Conservation (phyloP, 495 filamentous ascomycete species). For the Hypoxylon crocopeplum region DNA sequence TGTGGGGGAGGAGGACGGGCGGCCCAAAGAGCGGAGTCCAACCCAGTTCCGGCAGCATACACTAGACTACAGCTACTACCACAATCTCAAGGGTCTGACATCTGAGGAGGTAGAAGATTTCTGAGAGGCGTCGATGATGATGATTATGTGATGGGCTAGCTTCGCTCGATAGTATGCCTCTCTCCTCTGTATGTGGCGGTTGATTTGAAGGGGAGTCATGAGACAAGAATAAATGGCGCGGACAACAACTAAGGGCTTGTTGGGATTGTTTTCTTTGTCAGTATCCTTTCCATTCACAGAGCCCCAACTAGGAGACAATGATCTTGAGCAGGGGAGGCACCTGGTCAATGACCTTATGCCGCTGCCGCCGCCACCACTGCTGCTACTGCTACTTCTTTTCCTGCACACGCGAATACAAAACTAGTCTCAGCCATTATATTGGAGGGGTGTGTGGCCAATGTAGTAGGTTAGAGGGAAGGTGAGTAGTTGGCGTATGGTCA, state of each 20-base stretch:
- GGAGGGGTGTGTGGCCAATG: slow-evolving; percentile 23
- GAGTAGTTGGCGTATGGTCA: slow-evolving; percentile 2
- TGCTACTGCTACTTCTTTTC: slow-evolving; percentile 3
- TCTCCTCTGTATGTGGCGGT: slow-evolving; percentile 19
- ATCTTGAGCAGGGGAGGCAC: slow-evolving; percentile 22
- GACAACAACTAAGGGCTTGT: slow-evolving; percentile 39
- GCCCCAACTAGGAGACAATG: slow-evolving; percentile 42
- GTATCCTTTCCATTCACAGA: slow-evolving; percentile 37
- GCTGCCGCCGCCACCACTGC: slow-evolving; percentile 3
- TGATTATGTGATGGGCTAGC: slow-evolving; percentile 23
- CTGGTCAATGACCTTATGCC: slow-evolving; percentile 43
- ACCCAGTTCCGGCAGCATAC: slow-evolving; percentile 28
- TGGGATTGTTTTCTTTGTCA: slow-evolving; percentile 52
- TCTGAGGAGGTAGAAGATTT: slow-evolving; percentile 1
- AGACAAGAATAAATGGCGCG: slow-evolving; percentile 39
- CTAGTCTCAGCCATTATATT: slow-evolving; percentile 30
- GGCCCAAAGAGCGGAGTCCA: slow-evolving; percentile 30
- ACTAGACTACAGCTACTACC: slow-evolving; percentile 19
- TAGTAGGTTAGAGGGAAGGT: slow-evolving; percentile 4
- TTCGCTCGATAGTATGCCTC: background rate
- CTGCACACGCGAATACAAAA: slow-evolving; percentile 21
- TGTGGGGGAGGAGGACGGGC: slow-evolving; percentile 20
- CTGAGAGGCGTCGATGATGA: background rate
- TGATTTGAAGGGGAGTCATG: slow-evolving; percentile 31
- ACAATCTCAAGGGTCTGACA: slow-evolving; percentile 15